Evolutionary conservation across 352 stramenopile species (phyloP).

Genomic region (Phytophthora crassamura): DNA sequence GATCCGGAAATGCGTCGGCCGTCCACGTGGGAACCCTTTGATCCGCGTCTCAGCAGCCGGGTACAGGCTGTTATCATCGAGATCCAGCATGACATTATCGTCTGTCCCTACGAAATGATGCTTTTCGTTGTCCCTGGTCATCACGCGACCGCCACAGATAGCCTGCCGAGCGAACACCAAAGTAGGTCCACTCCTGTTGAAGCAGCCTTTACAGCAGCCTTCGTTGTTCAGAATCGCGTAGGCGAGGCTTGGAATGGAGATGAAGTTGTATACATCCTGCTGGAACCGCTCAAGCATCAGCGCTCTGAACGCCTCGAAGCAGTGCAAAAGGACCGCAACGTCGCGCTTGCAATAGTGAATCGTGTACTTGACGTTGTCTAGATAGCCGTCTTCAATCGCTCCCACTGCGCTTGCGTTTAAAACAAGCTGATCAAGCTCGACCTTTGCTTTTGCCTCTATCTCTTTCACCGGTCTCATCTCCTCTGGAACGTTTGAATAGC

Average conservation of each 20-base stretch:
- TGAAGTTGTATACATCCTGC: neutral
- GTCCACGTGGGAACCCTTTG: neutral
- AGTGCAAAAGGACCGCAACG: neutral
- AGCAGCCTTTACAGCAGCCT: neutral
- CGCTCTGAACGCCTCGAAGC: neutral
- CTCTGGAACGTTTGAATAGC: too few relatives aligned
- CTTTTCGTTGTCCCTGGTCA: neutral
- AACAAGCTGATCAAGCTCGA: neutral
- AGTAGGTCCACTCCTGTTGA: neutral
- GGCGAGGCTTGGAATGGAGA: neutral
- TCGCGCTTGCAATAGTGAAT: constrained; percentile 2
- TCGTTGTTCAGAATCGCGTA: neutral
- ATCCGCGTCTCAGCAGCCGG: neutral
- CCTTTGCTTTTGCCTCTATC: too few relatives aligned
- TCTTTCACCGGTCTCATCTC: too few relatives aligned
- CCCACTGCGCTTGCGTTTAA: neutral
- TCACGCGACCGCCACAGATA: neutral
- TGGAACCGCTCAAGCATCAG: neutral
- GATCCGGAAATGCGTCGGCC: neutral
- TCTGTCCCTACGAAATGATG: too few relatives aligned
- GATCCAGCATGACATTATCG: neutral
- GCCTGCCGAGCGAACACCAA: neutral
- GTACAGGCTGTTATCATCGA: neutral
- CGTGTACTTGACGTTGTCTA: neutral
- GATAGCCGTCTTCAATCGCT: neutral